Base-by-base conservation (phyloP, 192 early-diverging fungal genomes). In the Coemansia sp. region DNA sequence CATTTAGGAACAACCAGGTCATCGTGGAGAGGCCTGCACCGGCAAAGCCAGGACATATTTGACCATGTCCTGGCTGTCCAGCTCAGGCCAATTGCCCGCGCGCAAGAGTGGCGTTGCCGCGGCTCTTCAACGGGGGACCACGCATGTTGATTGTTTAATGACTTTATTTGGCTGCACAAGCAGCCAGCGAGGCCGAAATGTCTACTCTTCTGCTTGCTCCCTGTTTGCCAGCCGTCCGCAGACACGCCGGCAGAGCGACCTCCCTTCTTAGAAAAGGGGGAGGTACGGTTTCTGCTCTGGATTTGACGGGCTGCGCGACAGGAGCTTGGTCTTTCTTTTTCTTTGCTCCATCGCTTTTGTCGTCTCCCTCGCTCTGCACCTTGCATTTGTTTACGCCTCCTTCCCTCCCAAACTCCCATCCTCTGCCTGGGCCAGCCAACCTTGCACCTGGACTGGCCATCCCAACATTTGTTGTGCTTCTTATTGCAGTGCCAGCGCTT, bases 341-440 rank as follows among this genome's bases (percentile, higher is more conserved):
- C 12, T 48, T 14, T 44, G 14, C 40, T 44, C 40, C 11, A 44
- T 19, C n/a, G 17, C 47, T n/a, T 48, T 48, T 48, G 11, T 44
- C 15, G 11, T n/a, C 40, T 44, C 40, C 15, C 15, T 44, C 40
- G 40, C 40, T 44, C 40, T 20, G 47, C 46, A 44, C 8, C 48
- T 46, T 52, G 46, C 46, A 52, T 54, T 54, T 63, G 50, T 63
- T 22, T 63, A 42, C 50, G 37, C 37, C 48, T 62, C 48, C 44
- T 37, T 52, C 14, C n/a, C n/a, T 20, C 34, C 31, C n/a, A n/a
- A n/a, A n/a, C 60, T 48, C 61, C 31, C 31, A 34, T 34, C 31
- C 31, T 34, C 31, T 34, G 31, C 31, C 31, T 34, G 37, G 46
- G 26, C 37, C 44, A 52, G 51, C 36, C 61, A 46, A 22, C 50